These are phyloP conservation scores for Chrysoporthe austroafricana DNA, from an alignment of 2,329 filamentous ascomycete species.

Conservation along the genomic window DNA sequence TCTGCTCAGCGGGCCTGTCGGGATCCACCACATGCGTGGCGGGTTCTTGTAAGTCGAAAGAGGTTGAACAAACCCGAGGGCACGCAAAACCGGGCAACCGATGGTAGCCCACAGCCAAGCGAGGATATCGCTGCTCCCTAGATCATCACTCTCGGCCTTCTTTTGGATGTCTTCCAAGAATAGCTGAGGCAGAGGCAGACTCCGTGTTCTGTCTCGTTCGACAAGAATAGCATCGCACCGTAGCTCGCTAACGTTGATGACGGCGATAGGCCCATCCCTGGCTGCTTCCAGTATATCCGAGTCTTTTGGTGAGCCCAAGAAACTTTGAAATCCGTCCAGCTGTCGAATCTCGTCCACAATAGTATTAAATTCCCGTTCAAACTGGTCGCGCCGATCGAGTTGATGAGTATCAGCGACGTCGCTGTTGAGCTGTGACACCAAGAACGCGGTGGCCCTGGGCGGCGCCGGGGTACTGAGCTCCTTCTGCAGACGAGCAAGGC, in stretches of 20 bases:
- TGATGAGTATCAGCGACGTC: too few species aligned
- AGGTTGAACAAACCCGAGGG: neutral
- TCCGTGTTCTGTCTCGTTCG: neutral
- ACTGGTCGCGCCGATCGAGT: neutral
- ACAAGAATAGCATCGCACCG: neutral
- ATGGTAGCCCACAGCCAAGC: neutral
- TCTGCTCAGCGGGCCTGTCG: neutral
- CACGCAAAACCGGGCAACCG: neutral
- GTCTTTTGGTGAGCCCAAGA: neutral
- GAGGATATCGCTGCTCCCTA: neutral
- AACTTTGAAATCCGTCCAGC: neutral
- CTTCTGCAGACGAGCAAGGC: neutral
- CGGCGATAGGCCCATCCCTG: neutral
- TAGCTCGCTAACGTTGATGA: neutral
- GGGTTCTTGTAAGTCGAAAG: neutral
- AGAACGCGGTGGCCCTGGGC: too few species aligned
- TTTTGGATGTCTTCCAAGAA: neutral
- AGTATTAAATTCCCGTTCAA: neutral
- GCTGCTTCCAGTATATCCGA: neutral
- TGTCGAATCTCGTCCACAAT: neutral
- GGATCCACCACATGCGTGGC: neutral
- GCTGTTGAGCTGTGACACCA: too few species aligned
- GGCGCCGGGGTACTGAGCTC: too few species aligned
- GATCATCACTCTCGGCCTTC: neutral
- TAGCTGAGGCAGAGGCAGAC: neutral